Evolutionary conservation across 2,329 filamentous ascomycete species (phyloP), one percentile per base, ranked within the genome.

Genomic region (Saccharata proteae): DNA sequence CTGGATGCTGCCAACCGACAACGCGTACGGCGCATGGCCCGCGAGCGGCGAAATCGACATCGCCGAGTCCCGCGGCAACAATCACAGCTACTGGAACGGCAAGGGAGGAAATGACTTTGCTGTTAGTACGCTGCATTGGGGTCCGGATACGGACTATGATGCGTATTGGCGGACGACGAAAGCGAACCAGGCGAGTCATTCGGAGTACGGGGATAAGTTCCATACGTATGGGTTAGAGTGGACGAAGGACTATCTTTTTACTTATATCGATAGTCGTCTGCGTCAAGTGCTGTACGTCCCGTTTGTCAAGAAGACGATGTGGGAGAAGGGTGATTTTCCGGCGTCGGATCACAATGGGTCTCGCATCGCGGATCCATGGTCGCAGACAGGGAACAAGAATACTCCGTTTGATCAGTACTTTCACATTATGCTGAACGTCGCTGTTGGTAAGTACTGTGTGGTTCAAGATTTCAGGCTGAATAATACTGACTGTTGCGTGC

Each of bases 221-320:
- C 63, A 70, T 46, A 71, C 62, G 1, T 72, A 59, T 38, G 68
- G 65, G 4, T 40, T 71, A 11, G 64, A 70, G 40, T 71, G 67
- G 67, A 58, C 54, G 2, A 52, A 61, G 29, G 56, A 63, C 24
- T 69, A 69, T 47, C 51, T 71, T 13, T 70, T 65, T 51, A 67
- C 64, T 16, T 71, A 65, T 43, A 48, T 70, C 21, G 63, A 71
- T 44, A 29, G 15, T 17, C 26, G 29, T 11, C 25, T 37, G 13
- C 31, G 44, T 46, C 34, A 49, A 35, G 16, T 24, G 8, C 9
- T 37, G 11, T 38, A 34, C 29, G 30, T 17, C 3, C 29, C 29
- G 4, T 37, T 34, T 15, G 14, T 7, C 25, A 28, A 42, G 22
- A 31, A 35, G 12, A 47, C 51, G 5, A 50, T 58, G 40, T 59